These are phyloP conservation scores for Thymus mandschuricus DNA, from an alignment of 257 asterid genomes.

Conservation along the genomic window DNA sequence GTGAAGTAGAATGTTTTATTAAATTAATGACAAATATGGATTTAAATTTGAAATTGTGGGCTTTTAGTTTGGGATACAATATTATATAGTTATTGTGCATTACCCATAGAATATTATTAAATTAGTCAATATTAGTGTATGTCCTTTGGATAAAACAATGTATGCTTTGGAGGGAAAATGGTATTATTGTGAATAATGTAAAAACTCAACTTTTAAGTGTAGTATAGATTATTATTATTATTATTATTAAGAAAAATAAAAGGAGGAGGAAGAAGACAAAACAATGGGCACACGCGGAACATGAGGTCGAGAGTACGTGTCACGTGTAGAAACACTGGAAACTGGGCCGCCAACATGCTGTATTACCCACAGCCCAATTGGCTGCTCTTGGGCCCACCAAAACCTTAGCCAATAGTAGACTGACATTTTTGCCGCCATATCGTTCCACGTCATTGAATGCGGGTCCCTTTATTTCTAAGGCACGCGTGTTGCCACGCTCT, in stretches of 20 bases:
- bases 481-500: neutral
- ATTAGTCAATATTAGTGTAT: no score
- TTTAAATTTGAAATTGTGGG: no score
- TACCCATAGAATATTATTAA: no score
- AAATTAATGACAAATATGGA: no score
- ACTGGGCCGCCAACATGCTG: slow-evolving; percentile 2
- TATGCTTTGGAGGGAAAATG: no score
- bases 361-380: neutral
- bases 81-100: no score
- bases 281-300: neutral
- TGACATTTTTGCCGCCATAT: neutral
- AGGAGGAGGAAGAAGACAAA: neutral
- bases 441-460: neutral
- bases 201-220: no score
- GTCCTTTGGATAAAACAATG: no score
- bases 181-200: no score
- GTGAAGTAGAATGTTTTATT: no score
- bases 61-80: no score
- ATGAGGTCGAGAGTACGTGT: slow-evolving; percentile 1
- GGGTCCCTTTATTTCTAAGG: neutral
- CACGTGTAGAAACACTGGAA: neutral
- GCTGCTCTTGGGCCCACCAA: neutral
- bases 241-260: neutral
- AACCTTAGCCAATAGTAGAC: neutral
- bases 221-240: neutral